Conservation (phyloP, 192 early-diverging fungal genomes). For the Gaertneriomyces sp. region DNA sequence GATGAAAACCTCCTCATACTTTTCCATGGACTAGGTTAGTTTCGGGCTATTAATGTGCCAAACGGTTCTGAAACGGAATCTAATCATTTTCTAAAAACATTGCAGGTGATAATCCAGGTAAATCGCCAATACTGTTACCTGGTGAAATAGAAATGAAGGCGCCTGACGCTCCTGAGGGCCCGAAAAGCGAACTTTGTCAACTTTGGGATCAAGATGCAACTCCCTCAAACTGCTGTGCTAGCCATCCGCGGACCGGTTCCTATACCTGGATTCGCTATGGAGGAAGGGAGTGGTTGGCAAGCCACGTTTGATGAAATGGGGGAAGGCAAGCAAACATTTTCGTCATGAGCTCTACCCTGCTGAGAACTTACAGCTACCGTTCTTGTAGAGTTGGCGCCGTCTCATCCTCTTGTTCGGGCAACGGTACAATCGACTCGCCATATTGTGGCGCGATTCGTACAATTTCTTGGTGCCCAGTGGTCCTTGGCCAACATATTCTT, state of each 20-base stretch:
- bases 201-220: constrained; percentile 54
- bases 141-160: neutral
- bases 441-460: neutral
- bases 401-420: neutral
- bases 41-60: no score
- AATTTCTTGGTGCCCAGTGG: constrained; percentile 13
- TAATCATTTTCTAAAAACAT: no score
- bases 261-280: constrained; percentile 45
- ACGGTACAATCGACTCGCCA: neutral
- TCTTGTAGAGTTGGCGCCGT: constrained; percentile 4
- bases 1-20: constrained; percentile 67
- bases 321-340: constrained; percentile 12
- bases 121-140: neutral
- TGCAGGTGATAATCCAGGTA: constrained; percentile 14
- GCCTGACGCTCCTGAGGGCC: neutral
- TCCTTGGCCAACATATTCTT: constrained; percentile 47
- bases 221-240: constrained; percentile 69
- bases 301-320: constrained; percentile 59
- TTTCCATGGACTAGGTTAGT: constrained; percentile 67
- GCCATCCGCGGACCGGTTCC: constrained; percentile 56
- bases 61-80: no score
- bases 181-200: constrained; percentile 51
- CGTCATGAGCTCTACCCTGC: constrained; percentile 14
- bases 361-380: constrained; percentile 15
- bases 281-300: constrained; percentile 65